phyloP scores from a whole-genome alignment of 495 filamentous ascomycete genomes.

The Neurospora sp. region DNA sequence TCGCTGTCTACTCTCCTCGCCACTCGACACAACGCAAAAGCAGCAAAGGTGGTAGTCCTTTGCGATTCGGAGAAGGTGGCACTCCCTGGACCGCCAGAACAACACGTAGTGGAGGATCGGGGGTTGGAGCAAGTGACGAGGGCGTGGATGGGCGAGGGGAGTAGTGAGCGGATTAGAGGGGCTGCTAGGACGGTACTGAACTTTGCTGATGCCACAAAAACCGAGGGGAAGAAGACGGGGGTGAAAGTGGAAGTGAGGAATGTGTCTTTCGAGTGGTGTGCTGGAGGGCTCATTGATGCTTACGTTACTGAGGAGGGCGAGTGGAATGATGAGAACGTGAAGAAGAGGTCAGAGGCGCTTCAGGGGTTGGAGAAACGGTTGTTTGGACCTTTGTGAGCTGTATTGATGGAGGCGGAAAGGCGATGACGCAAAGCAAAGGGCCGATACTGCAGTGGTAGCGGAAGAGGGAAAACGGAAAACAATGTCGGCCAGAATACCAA shows the following conservation, averaged over 20 bases:
- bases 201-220: neutral
- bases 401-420: neutral
- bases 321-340: constrained; percentile 23
- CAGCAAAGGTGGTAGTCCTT: constrained; percentile 39
- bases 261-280: constrained; percentile 59
- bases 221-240: neutral
- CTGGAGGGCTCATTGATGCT: constrained; percentile 38
- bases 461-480: neutral
- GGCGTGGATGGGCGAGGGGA: constrained; percentile 31
- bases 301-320: constrained; percentile 47
- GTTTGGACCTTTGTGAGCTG: constrained; percentile 23
- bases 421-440: neutral
- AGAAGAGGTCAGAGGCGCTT: constrained; percentile 17
- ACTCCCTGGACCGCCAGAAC: constrained; percentile 21
- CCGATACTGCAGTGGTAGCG: neutral
- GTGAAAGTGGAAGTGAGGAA: constrained; percentile 40
- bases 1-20: constrained; percentile 46
- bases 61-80: constrained; percentile 54
- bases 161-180: constrained; percentile 10
- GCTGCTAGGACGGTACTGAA: constrained; percentile 3
- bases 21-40: constrained; percentile 30
- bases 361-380: constrained; percentile 17
- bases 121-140: constrained; percentile 34
- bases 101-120: constrained; percentile 38
- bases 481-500: neutral